Evolutionary conservation across 2,329 filamentous ascomycete genomes (phyloP).

Genomic region (Epichloe baconii): DNA sequence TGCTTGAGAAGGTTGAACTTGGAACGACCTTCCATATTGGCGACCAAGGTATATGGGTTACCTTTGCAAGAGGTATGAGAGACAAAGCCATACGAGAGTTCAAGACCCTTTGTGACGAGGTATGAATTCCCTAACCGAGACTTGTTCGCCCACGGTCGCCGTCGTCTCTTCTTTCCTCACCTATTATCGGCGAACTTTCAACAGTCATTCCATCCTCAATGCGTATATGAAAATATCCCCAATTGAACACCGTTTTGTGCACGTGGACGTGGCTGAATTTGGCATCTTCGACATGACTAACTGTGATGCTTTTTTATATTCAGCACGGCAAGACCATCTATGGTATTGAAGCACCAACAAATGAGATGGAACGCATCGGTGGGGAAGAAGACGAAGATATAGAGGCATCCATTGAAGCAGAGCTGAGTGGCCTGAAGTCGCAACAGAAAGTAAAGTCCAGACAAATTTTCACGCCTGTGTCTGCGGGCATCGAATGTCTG

Average conservation of each 20-base stretch:
- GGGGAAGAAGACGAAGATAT: conserved; percentile 48
- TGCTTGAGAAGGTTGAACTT: conserved; percentile 26
- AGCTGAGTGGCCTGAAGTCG: conserved; percentile 50
- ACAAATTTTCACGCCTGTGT: conserved; percentile 38
- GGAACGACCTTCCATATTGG: conserved; percentile 47
- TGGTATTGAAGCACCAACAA: conserved; percentile 29
- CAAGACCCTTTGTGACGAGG: conserved; percentile 51
- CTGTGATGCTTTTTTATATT: background rate
- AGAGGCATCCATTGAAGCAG: conserved; percentile 57
- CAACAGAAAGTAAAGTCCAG: conserved; percentile 27
- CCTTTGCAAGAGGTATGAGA: conserved; percentile 61
- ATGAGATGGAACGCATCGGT: conserved; percentile 21
- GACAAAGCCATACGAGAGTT: conserved; percentile 56
- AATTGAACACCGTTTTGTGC: too few species aligned
- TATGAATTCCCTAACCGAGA: conserved; percentile 20
- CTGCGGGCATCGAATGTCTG: conserved; percentile 46
- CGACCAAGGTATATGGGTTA: conserved; percentile 66
- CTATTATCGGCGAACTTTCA: background rate
- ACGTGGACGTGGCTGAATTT: background rate
- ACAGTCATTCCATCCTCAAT: background rate
- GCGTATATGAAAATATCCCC: background rate
- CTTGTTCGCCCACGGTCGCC: background rate
- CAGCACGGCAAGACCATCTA: conserved; percentile 56
- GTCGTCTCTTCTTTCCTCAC: background rate
- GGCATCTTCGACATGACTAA: background rate